Evolutionary conservation across 208 protist species (phyloP).

Genomic region (Balamuthia mandrillaris): DNA sequence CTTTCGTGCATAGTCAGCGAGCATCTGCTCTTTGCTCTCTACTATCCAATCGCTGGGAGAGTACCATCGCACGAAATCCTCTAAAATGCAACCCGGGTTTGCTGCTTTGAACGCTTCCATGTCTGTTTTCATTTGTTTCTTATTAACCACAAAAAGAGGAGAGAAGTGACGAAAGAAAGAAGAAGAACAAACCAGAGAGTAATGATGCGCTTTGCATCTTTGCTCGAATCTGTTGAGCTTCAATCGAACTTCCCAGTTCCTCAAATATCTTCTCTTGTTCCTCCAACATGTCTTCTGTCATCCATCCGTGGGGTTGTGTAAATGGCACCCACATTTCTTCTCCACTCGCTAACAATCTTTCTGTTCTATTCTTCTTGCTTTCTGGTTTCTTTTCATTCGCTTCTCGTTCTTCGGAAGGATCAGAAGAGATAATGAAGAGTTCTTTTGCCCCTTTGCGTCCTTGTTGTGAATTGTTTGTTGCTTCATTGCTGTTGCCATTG

Average conservation of each 20-base stretch:
- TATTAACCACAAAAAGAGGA: neutral
- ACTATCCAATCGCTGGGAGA: constrained; percentile 62
- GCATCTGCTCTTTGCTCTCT: constrained; percentile 3
- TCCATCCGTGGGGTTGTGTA: neutral
- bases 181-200: neutral
- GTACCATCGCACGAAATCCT: constrained; percentile 69
- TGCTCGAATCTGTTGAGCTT: constrained; percentile 12
- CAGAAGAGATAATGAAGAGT: no score
- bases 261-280: constrained; percentile 22
- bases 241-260: neutral
- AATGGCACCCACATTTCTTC: neutral
- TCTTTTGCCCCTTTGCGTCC: no score
- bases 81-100: constrained; percentile 48
- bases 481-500: no score
- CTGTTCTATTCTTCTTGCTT: no score
- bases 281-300: constrained; percentile 46
- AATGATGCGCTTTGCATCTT: constrained; percentile 38
- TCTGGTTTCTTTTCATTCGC: no score
- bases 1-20: neutral
- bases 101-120: constrained; percentile 67
- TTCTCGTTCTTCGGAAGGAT: no score
- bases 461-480: no score
- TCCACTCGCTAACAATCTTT: no score
- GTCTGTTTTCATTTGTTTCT: neutral
- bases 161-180: neutral